Base-by-base conservation (phyloP, 1,284 basidiomycete genomes). In the Blastosporella zonata region DNA sequence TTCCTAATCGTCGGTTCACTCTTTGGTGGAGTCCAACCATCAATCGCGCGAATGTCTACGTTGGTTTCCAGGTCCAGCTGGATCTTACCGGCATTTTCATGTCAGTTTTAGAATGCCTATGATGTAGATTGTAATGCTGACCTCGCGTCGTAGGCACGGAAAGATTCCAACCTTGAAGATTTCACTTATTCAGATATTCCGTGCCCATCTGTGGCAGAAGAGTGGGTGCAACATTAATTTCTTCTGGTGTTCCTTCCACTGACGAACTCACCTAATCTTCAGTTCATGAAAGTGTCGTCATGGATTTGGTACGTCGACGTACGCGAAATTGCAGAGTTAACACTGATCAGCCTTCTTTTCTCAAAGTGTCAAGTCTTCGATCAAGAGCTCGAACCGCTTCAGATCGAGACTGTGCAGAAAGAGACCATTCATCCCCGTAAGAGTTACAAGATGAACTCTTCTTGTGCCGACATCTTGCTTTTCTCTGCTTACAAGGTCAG, bases 371-470 rank as follows among this genome's bases (percentile, higher is more conserved):
- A 99, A 79, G 96, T 99, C 15, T 97, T 99, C 61, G 97, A 99
- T 72, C 96, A 98, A 70, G 96, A 99, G 63, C 79, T 99, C 31
- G 97, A 99, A 67, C 95, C 97, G 0, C 73, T 99, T 4, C 94
- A 97, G 62, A 99, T 99, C 63, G 97, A 99, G 76, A 98, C 95
- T 0, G 97, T 99, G 1, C 97, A 99, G 69, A 99, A 99, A 73
- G 96, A 99, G 72, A 98, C 96, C 0, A 98, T 99, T 57, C 96
- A 92, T 69, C 96, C 97, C 62, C 90, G 96, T 72, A 99, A 98
- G 79, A 97, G 93, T 77, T 99, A 99, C 83, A 97, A 98, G 80
- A 97, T 99, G 93, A 99, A 98, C 71, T 97, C 95, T 9, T 92
- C 90, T 31, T 92, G 90, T 57, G 96, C 96, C 49, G 97, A 99